These are phyloP conservation scores for Aspergillus ochraceus DNA, from an alignment of 2,329 filamentous ascomycete genomes.

Conservation along the genomic window DNA sequence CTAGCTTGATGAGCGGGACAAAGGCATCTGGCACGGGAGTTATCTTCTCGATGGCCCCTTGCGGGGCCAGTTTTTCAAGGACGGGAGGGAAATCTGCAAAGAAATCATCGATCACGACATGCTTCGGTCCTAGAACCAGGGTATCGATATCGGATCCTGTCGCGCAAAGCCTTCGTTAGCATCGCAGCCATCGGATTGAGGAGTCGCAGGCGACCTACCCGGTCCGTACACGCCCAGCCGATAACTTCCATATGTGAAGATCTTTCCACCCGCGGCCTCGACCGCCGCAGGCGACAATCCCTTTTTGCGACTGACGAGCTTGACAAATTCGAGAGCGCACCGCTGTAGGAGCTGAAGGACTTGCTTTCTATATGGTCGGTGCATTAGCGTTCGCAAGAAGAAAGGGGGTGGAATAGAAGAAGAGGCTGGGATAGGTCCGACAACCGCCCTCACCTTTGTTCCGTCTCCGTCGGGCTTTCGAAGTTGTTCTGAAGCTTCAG, in stretches of 20 bases:
- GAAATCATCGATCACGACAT: slow-evolving; percentile 86
- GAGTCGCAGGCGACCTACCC: slow-evolving; percentile 39
- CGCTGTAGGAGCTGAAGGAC: slow-evolving; percentile 75
- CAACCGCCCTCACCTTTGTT: slow-evolving; percentile 64
- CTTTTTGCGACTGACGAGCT: slow-evolving; percentile 72
- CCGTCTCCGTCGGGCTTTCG: slow-evolving; percentile 77
- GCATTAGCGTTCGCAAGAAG: slow-evolving; percentile 14
- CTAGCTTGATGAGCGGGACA: slow-evolving; percentile 96
- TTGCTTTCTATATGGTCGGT: slow-evolving; percentile 54
- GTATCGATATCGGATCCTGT: slow-evolving; percentile 95
- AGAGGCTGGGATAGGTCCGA: background rate
- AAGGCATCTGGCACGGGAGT: slow-evolving; percentile 85
- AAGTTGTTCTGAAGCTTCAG: slow-evolving; percentile 89
- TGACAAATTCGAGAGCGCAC: slow-evolving; percentile 84
- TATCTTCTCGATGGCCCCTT: slow-evolving; percentile 79
- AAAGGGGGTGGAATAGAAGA: background rate
- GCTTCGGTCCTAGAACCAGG: slow-evolving; percentile 85
- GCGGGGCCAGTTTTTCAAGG: slow-evolving; percentile 71
- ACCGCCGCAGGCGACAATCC: slow-evolving; percentile 73
- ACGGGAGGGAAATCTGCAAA: slow-evolving; percentile 84
- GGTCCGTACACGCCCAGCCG: slow-evolving; percentile 91
- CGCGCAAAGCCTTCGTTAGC: slow-evolving; percentile 9
- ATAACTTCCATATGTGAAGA: slow-evolving; percentile 96
- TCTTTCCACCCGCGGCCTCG: slow-evolving; percentile 82
- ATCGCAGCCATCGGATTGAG: background rate